phyloP scores from a whole-genome alignment of 345 rosid species.

The Camelina sativa region DNA sequence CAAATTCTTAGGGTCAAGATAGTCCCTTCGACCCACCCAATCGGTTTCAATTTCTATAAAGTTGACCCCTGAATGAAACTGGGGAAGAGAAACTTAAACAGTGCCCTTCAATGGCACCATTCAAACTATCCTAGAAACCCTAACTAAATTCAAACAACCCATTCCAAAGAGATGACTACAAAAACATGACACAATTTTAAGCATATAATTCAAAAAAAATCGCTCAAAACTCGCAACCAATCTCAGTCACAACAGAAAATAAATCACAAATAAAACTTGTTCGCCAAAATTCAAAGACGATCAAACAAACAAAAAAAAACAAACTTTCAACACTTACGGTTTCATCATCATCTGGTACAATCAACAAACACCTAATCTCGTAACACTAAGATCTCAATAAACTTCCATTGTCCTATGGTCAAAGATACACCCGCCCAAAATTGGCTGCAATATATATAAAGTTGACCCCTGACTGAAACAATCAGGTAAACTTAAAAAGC shows the following conservation, averaged over 20 bases:
- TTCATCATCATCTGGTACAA: too few species aligned
- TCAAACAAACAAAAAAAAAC: too few species aligned
- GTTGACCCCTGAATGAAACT: neutral
- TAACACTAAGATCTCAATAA: too few species aligned
- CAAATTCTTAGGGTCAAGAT: constrained; percentile 4
- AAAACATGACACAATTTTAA: neutral
- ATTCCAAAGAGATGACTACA: neutral
- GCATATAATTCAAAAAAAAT: neutral
- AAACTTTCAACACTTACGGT: too few species aligned
- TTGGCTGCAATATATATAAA: too few species aligned
- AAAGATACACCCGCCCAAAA: too few species aligned
- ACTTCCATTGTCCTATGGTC: too few species aligned
- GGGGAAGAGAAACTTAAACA: neutral
- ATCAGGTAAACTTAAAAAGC: too few species aligned
- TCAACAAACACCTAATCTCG: too few species aligned
- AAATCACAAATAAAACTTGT: neutral
- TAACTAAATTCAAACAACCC: constrained; percentile 13
- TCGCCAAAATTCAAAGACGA: too few species aligned
- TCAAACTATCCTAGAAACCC: constrained; percentile 14
- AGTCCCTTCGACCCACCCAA: neutral
- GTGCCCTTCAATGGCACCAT: neutral
- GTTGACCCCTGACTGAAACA: too few species aligned
- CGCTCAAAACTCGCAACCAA: neutral
- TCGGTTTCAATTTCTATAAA: neutral
- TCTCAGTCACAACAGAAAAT: constrained; percentile 13